Conservation (phyloP, 2,329 filamentous ascomycete species). For the Huntiella decipiens region DNA sequence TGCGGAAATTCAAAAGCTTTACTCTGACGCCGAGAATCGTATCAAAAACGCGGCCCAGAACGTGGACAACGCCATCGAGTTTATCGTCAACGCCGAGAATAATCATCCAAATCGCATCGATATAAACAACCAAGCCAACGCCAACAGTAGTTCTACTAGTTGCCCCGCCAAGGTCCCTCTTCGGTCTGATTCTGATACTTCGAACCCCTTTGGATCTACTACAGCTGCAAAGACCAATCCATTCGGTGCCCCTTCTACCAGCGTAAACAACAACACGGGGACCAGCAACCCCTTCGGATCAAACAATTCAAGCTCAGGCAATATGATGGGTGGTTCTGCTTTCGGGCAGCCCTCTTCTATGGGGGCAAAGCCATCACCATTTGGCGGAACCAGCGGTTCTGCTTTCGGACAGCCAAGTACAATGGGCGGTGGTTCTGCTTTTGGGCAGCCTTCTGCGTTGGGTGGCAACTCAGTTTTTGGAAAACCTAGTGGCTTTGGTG, state of each 20-base stretch:
- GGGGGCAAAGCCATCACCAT: conserved; percentile 21
- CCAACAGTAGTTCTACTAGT: conserved; percentile 20
- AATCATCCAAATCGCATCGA: conserved; percentile 61
- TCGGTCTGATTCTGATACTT: not conserved
- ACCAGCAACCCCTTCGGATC: conserved; percentile 26
- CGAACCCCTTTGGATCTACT: not conserved
- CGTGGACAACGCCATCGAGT: conserved; percentile 52
- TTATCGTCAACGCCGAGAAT: conserved; percentile 44
- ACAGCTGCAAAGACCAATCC: conserved; percentile 12
- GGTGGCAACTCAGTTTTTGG: conserved; percentile 21
- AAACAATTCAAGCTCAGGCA: conserved; percentile 8
- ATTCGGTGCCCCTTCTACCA: conserved; percentile 16
- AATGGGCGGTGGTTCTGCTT: conserved; percentile 17
- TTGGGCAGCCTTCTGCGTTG: conserved; percentile 23
- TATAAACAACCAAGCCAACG: conserved; percentile 30
- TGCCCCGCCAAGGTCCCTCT: conserved; percentile 11
- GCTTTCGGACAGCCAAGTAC: conserved; percentile 21
- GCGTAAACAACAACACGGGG: not conserved
- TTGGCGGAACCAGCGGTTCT: conserved; percentile 14
- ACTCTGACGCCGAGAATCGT: conserved; percentile 47
- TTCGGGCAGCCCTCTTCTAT: conserved; percentile 24
- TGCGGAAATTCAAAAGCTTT: conserved; percentile 40
- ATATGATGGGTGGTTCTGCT: conserved; percentile 12
- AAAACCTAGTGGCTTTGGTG: conserved; percentile 21
- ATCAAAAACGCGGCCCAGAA: conserved; percentile 53